phyloP scores from a whole-genome alignment of 202 grass and related monocot genomes.

The Dendrocalamus latiflorus region DNA sequence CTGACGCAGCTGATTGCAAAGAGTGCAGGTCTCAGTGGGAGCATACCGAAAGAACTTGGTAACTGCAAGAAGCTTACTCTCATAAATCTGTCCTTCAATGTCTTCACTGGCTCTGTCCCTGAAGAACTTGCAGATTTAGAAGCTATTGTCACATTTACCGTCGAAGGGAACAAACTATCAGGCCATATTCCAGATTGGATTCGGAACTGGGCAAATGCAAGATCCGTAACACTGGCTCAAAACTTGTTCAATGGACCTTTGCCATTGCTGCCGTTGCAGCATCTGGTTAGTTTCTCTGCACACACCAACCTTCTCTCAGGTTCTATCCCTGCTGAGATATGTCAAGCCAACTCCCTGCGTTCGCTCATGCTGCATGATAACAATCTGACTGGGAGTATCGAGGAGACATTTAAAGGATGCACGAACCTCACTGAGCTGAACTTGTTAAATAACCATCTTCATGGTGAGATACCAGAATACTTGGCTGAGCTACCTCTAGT shows the following conservation, averaged over 20 bases:
- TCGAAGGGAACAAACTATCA: constrained; percentile 67
- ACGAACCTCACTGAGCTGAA: constrained; percentile 71
- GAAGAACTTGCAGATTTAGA: constrained; percentile 57
- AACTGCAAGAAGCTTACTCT: constrained; percentile 72
- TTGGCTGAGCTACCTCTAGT: constrained; percentile 71
- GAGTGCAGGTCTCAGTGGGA: constrained; percentile 56
- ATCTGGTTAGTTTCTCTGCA: constrained; percentile 65
- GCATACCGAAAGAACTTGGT: constrained; percentile 60
- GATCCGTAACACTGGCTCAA: constrained; percentile 54
- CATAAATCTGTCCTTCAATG: constrained; percentile 67
- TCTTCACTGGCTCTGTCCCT: constrained; percentile 59
- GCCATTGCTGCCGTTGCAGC: constrained; percentile 48
- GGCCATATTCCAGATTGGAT: constrained; percentile 82
- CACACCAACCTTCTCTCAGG: constrained; percentile 78
- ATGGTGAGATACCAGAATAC: constrained; percentile 77
- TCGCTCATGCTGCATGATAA: constrained; percentile 66
- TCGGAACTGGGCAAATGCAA: constrained; percentile 54
- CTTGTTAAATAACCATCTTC: constrained; percentile 70
- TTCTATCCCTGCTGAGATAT: constrained; percentile 55
- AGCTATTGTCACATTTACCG: constrained; percentile 53
- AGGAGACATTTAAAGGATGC: constrained; percentile 61
- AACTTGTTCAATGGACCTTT: constrained; percentile 70
- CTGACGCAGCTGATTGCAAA: constrained; percentile 57
- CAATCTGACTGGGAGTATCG: constrained; percentile 62
- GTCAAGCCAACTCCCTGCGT: constrained; percentile 55